These are phyloP conservation scores for Obelidium mucronatum DNA, from an alignment of 192 early-diverging fungal species.

Conservation along the genomic window DNA sequence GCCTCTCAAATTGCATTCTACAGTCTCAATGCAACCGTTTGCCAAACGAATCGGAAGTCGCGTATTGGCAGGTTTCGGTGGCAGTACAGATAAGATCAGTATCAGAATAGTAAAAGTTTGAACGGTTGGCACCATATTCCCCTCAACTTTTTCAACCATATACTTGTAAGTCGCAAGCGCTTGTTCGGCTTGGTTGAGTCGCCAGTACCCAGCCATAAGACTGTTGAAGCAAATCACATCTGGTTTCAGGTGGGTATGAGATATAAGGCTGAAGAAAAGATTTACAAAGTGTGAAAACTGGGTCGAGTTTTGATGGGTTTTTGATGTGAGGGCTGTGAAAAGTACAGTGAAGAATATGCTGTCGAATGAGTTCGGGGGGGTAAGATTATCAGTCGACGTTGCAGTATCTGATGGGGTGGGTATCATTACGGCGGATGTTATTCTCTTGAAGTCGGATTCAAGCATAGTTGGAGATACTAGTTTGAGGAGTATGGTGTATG, in stretches of 20 bases:
- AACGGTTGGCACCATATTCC: no score
- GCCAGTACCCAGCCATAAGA: slow-evolving; percentile 4
- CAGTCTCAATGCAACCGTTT: no score
- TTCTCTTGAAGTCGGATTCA: neutral
- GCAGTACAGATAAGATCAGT: no score
- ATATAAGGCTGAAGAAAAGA: neutral
- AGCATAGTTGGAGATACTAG: neutral
- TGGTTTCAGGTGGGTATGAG: neutral
- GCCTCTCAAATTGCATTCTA: no score
- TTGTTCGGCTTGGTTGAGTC: no score
- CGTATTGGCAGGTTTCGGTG: no score
- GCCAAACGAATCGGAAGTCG: no score
- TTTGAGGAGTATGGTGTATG: slow-evolving; percentile 18
- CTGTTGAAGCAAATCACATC: slow-evolving; percentile 7
- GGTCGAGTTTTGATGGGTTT: neutral
- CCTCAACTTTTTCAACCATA: no score
- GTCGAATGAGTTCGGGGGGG: no score
- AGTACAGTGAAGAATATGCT: slow-evolving; percentile 14
- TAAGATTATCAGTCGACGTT: no score
- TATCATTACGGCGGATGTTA: neutral
- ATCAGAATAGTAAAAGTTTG: no score
- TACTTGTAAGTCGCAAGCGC: no score
- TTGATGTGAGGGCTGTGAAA: neutral
- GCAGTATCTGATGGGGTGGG: neutral
- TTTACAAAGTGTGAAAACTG: neutral